A percentile compares a stretch with the other conserved stretches of the same genome.
These are phyloP conservation scores for Geoglossum cookeanum DNA, from an alignment of 2,329 filamentous ascomycete species.

Conservation along the genomic window DNA sequence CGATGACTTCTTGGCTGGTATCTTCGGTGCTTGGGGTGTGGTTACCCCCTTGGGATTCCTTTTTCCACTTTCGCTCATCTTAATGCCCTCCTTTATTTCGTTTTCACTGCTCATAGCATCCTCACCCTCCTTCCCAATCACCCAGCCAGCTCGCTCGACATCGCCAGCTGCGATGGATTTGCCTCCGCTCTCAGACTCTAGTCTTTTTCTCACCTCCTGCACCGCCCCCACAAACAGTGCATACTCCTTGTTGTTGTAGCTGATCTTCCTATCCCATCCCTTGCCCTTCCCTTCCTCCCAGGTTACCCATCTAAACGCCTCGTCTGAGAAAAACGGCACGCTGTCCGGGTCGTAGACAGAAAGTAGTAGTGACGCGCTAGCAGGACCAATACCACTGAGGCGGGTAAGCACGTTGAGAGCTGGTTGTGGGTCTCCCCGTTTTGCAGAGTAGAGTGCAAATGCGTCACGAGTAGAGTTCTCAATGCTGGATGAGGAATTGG, in stretches of 20 bases:
- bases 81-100: background rate
- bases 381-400: constrained; percentile 60
- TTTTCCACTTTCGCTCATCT: background rate
- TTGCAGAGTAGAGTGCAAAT: constrained; percentile 26
- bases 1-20: background rate
- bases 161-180: constrained; percentile 35
- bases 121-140: constrained; percentile 31
- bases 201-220: constrained; percentile 25
- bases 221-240: constrained; percentile 29
- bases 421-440: constrained; percentile 16
- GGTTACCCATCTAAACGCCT: constrained; percentile 54
- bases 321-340: constrained; percentile 63
- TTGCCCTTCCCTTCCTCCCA: constrained; percentile 26
- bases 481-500: constrained; percentile 35
- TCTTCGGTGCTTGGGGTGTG: background rate
- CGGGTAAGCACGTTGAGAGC: constrained; percentile 31
- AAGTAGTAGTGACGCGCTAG: constrained; percentile 57
- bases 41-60: background rate
- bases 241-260: constrained; percentile 55
- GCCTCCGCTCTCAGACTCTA: constrained; percentile 17
- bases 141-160: constrained; percentile 52
- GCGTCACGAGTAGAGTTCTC: constrained; percentile 32
- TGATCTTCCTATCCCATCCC: constrained; percentile 34
- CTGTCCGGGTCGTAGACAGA: constrained; percentile 39
- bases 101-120: background rate